These are phyloP conservation scores for Penicillium aurantiogriseum DNA, from an alignment of 2,329 filamentous ascomycete genomes.

Conservation along the genomic window DNA sequence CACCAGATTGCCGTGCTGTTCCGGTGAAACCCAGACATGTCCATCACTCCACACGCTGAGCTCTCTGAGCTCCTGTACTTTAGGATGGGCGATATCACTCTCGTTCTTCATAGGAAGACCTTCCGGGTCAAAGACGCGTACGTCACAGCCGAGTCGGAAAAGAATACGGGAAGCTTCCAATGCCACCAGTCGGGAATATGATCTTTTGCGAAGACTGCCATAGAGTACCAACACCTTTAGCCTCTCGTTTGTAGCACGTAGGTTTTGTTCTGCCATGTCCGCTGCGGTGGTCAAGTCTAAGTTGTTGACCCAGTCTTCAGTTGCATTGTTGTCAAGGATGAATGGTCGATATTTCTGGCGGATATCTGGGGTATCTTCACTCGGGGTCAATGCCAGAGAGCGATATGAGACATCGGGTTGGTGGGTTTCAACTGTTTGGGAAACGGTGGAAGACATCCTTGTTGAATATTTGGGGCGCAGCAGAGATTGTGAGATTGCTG, in stretches of 20 bases:
- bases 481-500: background rate
- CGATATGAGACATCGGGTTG: background rate
- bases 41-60: slow-evolving; percentile 65
- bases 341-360: slow-evolving; percentile 59
- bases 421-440: background rate
- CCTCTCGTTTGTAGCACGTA: slow-evolving; percentile 41
- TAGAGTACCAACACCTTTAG: slow-evolving; percentile 61
- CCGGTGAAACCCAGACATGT: slow-evolving; percentile 64
- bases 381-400: slow-evolving; percentile 47
- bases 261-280: slow-evolving; percentile 51
- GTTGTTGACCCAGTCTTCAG: slow-evolving; percentile 55
- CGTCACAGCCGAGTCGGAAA: slow-evolving; percentile 64
- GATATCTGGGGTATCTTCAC: slow-evolving; percentile 49
- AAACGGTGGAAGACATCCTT: slow-evolving; percentile 4
- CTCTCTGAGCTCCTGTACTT: slow-evolving; percentile 62
- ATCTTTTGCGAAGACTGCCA: slow-evolving; percentile 57
- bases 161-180: slow-evolving; percentile 61
- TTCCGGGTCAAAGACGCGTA: slow-evolving; percentile 60
- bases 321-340: slow-evolving; percentile 43
- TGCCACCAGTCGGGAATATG: slow-evolving; percentile 61
- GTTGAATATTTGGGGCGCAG: background rate
- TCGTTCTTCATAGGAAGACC: slow-evolving; percentile 65
- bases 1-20: slow-evolving; percentile 65
- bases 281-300: slow-evolving; percentile 57
- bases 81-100: slow-evolving; percentile 55